A percentile compares a stretch with the other conserved stretches of the same genome.
phyloP scores from a whole-genome alignment of 768 basidiomycete species.

The Strobilomyces dryophilus region DNA sequence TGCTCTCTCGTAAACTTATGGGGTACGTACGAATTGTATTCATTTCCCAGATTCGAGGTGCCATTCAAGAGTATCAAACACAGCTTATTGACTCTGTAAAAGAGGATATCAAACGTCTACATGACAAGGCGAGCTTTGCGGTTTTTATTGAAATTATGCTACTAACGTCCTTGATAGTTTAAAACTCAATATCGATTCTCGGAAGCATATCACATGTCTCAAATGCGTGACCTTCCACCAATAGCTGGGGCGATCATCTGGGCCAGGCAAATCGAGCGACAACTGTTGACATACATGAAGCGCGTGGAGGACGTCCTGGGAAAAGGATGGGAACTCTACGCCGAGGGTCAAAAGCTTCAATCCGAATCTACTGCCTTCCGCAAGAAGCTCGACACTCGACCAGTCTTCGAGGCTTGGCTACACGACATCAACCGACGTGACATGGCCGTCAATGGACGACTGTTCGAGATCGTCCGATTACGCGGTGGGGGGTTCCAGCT shows the following conservation, averaged over 20 bases:
- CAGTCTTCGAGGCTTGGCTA: slow-evolving; percentile 95
- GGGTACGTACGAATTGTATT: not conserved
- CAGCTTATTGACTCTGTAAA: slow-evolving; percentile 99
- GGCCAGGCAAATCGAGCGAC: slow-evolving; percentile 98
- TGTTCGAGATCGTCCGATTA: slow-evolving; percentile 86
- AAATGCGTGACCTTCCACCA: slow-evolving; percentile 97
- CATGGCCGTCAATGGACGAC: slow-evolving; percentile 84
- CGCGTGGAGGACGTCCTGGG: slow-evolving; percentile 97
- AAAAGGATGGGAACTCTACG: slow-evolving; percentile 98
- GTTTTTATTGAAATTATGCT: not conserved
- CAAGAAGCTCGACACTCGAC: slow-evolving; percentile 91
- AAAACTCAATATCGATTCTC: slow-evolving; percentile 95
- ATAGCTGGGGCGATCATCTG: slow-evolving; percentile 98
- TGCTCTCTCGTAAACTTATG: slow-evolving; percentile 4
- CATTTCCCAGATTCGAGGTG: slow-evolving; percentile 76
- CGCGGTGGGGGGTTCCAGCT: slow-evolving; percentile 78
- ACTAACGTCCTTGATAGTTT: slow-evolving; percentile 49
- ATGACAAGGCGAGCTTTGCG: slow-evolving; percentile 66
- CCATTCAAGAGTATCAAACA: slow-evolving; percentile 98
- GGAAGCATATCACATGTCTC: slow-evolving; percentile 96
- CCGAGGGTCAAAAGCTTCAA: slow-evolving; percentile 97
- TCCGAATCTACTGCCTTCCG: slow-evolving; percentile 89
- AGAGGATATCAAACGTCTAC: slow-evolving; percentile 92
- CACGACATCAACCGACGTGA: slow-evolving; percentile 92
- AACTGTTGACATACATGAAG: slow-evolving; percentile 96